phyloP scores from a whole-genome alignment of 2,329 filamentous ascomycete genomes.

The Claviceps monticola region DNA sequence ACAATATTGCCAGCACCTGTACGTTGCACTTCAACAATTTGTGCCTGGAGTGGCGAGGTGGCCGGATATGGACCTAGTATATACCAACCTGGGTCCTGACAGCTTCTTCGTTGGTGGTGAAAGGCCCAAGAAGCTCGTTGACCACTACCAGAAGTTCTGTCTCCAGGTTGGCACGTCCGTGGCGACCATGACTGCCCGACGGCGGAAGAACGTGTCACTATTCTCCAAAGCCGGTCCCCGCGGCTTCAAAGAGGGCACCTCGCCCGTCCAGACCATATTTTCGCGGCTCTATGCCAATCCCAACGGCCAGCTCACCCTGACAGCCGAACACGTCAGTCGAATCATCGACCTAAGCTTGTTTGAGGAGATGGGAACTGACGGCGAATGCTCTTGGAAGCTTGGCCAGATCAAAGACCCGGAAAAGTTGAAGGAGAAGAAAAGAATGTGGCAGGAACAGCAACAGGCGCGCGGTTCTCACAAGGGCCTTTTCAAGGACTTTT shows the following conservation, averaged over 20 bases:
- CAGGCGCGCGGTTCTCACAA: background rate
- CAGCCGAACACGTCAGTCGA: background rate
- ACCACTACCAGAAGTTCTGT: slow-evolving; percentile 23
- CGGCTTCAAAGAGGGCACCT: slow-evolving; percentile 15
- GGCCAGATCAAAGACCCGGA: slow-evolving; percentile 10
- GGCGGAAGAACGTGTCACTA: slow-evolving; percentile 9
- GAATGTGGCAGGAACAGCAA: background rate
- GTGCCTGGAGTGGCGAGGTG: slow-evolving; percentile 11
- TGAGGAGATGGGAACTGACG: slow-evolving; percentile 7
- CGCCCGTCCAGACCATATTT: slow-evolving; percentile 23
- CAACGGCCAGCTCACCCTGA: background rate
- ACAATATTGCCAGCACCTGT: slow-evolving; percentile 24
- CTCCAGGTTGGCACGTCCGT: slow-evolving; percentile 25
- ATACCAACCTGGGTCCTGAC: slow-evolving; percentile 14
- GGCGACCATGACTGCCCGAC: background rate
- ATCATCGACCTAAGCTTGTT: slow-evolving; percentile 1
- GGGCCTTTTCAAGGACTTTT: background rate
- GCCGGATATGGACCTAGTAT: slow-evolving; percentile 26
- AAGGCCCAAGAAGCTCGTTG: slow-evolving; percentile 15
- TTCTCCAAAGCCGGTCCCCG: slow-evolving; percentile 9
- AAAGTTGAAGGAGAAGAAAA: slow-evolving; percentile 7
- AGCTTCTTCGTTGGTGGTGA: slow-evolving; percentile 23
- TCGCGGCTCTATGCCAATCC: background rate
- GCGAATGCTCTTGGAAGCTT: slow-evolving; percentile 6
- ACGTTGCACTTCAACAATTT: slow-evolving; percentile 17